These are phyloP conservation scores for Bacidia rubella DNA, from an alignment of 495 filamentous ascomycete genomes.

Conservation along the genomic window DNA sequence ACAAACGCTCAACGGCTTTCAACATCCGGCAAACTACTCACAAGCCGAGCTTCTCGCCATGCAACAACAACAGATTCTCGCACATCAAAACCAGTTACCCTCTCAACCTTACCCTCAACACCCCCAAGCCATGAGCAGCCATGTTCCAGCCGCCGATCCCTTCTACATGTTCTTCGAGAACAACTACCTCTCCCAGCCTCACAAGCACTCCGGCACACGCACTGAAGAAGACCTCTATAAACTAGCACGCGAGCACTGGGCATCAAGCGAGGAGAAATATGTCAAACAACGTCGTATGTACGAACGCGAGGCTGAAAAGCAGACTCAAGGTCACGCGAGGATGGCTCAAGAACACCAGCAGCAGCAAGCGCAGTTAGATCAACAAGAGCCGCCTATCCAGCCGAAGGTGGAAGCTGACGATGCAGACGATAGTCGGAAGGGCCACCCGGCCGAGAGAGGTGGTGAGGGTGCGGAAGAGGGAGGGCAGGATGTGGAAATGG, in stretches of 20 bases:
- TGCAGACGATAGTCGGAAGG: constrained; percentile 15
- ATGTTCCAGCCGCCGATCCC: constrained; percentile 3
- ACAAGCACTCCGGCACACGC: constrained; percentile 6
- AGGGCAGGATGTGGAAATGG: constrained; percentile 20
- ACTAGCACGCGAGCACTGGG: constrained; percentile 35
- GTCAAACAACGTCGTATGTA: constrained; percentile 27
- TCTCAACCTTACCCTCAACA: constrained; percentile 9
- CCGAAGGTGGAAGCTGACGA: constrained; percentile 15
- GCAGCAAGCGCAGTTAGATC: not conserved
- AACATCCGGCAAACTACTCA: not conserved
- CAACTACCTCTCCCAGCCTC: constrained; percentile 5
- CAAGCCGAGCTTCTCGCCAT: not conserved
- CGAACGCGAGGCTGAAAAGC: constrained; percentile 30
- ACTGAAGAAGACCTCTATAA: constrained; percentile 15
- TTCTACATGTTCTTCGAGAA: constrained; percentile 16
- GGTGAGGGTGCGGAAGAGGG: not conserved
- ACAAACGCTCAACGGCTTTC: not conserved
- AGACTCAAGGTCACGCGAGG: not conserved
- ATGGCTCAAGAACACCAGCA: not conserved
- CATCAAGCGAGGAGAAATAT: constrained; percentile 24
- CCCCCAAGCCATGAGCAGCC: not conserved
- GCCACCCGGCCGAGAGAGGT: constrained; percentile 12
- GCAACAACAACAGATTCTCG: constrained; percentile 6
- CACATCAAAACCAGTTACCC: not conserved
- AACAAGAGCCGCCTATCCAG: constrained; percentile 9